Conservation (phyloP, 169 alveolate species). For the Amoebophrya sp. region DNA sequence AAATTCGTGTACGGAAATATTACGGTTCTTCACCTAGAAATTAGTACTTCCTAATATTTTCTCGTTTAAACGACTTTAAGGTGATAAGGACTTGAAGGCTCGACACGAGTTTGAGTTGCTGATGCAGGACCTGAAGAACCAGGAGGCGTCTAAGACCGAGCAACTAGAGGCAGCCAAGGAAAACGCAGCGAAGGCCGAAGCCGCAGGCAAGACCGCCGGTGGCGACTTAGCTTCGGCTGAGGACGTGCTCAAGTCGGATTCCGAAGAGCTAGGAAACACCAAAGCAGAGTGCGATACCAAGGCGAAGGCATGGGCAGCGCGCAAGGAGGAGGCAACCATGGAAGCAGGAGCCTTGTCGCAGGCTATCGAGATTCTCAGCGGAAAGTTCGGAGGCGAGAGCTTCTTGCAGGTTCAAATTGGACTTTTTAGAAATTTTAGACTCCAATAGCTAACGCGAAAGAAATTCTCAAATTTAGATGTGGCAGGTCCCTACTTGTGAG, state of each 20-base stretch:
- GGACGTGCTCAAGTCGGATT: neutral
- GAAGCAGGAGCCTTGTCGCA: neutral
- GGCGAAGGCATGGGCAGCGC: neutral
- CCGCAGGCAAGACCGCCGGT: neutral
- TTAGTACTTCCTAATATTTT: too few species aligned
- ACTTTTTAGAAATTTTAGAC: too few species aligned
- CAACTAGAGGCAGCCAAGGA: neutral
- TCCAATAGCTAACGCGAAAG: too few species aligned
- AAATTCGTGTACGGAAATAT: too few species aligned
- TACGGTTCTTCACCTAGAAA: too few species aligned
- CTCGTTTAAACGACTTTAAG: too few species aligned
- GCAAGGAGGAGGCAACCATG: neutral
- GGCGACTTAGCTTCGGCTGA: conserved; percentile 1
- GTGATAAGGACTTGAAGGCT: neutral
- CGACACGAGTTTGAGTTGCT: conserved; percentile 1
- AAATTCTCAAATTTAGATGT: too few species aligned
- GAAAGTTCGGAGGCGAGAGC: neutral
- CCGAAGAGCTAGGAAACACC: neutral
- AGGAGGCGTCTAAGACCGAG: neutral
- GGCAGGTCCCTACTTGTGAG: too few species aligned
- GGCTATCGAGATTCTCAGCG: conserved; percentile 14
- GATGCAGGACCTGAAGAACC: conserved; percentile 19
- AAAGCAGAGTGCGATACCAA: neutral
- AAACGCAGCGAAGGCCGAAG: neutral
- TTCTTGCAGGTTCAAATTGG: conserved; percentile 24